phyloP scores from a whole-genome alignment of 2,329 filamentous ascomycete genomes.

The Phoma sp. region DNA sequence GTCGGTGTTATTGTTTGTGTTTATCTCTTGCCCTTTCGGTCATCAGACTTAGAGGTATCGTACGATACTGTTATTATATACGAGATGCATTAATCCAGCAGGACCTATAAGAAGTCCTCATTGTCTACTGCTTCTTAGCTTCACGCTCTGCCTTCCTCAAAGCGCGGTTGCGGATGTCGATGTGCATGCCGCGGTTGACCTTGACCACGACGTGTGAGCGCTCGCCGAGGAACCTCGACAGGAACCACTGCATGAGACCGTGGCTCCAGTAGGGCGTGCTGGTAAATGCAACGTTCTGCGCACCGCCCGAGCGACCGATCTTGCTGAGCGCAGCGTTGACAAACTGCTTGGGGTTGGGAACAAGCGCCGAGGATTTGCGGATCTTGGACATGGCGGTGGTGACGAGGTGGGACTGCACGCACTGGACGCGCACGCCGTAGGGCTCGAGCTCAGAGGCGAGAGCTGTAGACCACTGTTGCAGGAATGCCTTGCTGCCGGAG shows the following conservation, averaged over 20 bases:
- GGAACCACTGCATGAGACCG: conserved; percentile 82
- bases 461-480: conserved; percentile 93
- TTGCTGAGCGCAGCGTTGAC: conserved; percentile 79
- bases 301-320: conserved; percentile 77
- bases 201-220: conserved; percentile 63
- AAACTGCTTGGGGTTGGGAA: conserved; percentile 83
- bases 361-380: conserved; percentile 74
- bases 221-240: conserved; percentile 66
- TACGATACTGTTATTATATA: neutral
- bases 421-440: conserved; percentile 84
- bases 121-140: conserved; percentile 65
- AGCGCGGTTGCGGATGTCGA: conserved; percentile 80
- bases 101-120: neutral
- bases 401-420: conserved; percentile 90
- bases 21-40: neutral
- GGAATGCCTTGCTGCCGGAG: conserved; percentile 96
- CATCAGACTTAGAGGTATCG: neutral
- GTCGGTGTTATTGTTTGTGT: conserved; percentile 1
- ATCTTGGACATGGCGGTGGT: conserved; percentile 98
- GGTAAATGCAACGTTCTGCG: conserved; percentile 79
- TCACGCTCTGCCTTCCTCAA: conserved; percentile 84
- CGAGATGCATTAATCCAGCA: neutral
- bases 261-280: conserved; percentile 95
- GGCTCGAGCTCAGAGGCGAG: conserved; percentile 82
- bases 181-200: conserved; percentile 74